A percentile compares a stretch with the other conserved stretches of the same genome.
phyloP scores from a whole-genome alignment of 768 basidiomycete genomes.

The Termitomyces sp. region DNA sequence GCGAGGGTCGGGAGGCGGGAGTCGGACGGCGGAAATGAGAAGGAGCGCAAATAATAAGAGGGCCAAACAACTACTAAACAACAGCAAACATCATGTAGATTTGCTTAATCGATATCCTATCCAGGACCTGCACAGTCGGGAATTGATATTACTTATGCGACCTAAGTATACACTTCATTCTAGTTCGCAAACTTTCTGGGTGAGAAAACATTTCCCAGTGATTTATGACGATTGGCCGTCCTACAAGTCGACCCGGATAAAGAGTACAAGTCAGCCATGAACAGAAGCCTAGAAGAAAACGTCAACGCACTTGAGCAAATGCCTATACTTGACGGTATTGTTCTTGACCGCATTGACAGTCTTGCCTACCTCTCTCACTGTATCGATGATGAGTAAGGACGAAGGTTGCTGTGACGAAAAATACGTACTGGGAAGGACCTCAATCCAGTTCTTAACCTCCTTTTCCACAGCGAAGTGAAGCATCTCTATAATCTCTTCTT shows the following conservation, averaged over 20 bases:
- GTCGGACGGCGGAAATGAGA: no score
- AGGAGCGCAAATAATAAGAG: no score
- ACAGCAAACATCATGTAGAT: not conserved
- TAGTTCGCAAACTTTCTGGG: no score
- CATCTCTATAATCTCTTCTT: conserved; percentile 59
- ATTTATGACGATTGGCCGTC: no score
- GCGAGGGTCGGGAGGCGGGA: not conserved
- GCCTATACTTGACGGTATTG: conserved; percentile 51
- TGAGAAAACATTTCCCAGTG: no score
- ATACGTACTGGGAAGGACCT: conserved; percentile 36
- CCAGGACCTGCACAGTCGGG: no score
- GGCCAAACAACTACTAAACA: no score
- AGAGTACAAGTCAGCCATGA: no score
- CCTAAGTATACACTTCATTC: no score
- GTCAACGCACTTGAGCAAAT: conserved; percentile 36
- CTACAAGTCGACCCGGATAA: not conserved
- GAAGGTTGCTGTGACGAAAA: not conserved
- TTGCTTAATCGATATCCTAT: no score
- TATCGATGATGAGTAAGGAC: not conserved
- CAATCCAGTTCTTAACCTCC: conserved; percentile 45
- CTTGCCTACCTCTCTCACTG: conserved; percentile 42
- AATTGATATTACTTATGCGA: no score
- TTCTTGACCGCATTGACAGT: conserved; percentile 46
- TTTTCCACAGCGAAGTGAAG: conserved; percentile 55
- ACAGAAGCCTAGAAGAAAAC: not conserved